These are phyloP conservation scores for Gaeumannomyces tritici DNA, from an alignment of 2,329 filamentous ascomycete genomes.

Conservation along the genomic window DNA sequence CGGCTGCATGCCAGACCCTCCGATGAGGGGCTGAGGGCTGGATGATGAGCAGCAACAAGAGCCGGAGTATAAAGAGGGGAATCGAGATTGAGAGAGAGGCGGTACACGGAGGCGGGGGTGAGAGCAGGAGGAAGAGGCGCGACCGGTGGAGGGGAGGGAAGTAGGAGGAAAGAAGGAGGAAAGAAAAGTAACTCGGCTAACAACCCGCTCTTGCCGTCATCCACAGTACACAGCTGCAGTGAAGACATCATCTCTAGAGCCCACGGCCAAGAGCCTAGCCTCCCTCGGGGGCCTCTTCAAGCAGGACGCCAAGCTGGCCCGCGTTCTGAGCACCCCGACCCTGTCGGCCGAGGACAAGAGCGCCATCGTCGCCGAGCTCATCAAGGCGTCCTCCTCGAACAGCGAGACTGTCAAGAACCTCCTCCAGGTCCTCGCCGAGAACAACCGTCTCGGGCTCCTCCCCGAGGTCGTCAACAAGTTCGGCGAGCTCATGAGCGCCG, in stretches of 20 bases:
- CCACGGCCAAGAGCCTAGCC: slow-evolving; percentile 70
- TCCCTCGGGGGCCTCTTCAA: slow-evolving; percentile 63
- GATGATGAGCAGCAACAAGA: background rate
- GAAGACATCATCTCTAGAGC: slow-evolving; percentile 79
- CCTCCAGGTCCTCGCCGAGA: slow-evolving; percentile 79
- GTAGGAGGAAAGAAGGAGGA: background rate
- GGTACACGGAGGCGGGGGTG: background rate
- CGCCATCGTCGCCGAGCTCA: slow-evolving; percentile 76
- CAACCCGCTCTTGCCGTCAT: background rate
- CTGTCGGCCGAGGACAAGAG: slow-evolving; percentile 73
- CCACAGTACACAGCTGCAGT: slow-evolving; percentile 86
- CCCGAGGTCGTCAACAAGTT: slow-evolving; percentile 84
- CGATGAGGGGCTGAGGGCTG: background rate
- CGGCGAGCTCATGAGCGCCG: slow-evolving; percentile 72
- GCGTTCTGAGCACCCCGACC: slow-evolving; percentile 71
- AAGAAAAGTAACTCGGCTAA: background rate
- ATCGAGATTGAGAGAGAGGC: background rate
- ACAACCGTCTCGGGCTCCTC: slow-evolving; percentile 86
- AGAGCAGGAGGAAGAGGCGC: background rate
- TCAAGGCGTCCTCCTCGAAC: slow-evolving; percentile 63
- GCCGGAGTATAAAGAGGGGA: background rate
- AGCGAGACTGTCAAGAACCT: slow-evolving; percentile 92
- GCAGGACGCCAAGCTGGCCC: slow-evolving; percentile 72
- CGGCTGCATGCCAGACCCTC: too few species aligned
- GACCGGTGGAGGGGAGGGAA: background rate